phyloP scores from a whole-genome alignment of 148 eudicot species.

The Fagopyrum tataricum region DNA sequence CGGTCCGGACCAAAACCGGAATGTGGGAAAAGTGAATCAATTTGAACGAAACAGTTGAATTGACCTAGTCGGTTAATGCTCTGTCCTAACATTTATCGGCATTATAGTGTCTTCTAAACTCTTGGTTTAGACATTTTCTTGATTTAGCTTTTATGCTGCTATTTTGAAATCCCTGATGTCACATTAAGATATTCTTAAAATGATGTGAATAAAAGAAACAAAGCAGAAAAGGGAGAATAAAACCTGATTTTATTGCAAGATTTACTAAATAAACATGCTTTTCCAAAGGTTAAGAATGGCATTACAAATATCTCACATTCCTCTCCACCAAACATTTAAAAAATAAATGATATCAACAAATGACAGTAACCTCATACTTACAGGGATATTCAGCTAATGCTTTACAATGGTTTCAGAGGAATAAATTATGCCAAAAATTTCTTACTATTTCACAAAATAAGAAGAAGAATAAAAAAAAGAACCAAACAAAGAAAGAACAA shows the following conservation, averaged over 20 bases:
- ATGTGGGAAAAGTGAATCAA: too few species aligned
- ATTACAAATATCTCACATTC: slow-evolving; percentile 7
- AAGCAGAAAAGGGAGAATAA: neutral
- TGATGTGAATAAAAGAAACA: neutral
- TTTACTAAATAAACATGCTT: slow-evolving; percentile 6
- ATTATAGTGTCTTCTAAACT: too few species aligned
- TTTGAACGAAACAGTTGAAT: too few species aligned
- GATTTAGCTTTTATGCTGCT: too few species aligned
- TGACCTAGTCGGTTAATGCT: too few species aligned
- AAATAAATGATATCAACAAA: slow-evolving; percentile 11
- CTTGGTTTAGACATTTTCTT: too few species aligned
- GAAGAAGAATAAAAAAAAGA: neutral
- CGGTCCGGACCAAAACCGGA: too few species aligned
- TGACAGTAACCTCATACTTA: slow-evolving; percentile 11
- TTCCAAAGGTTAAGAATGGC: slow-evolving; percentile 4
- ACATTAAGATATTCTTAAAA: neutral
- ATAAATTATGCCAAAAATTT: slow-evolving; percentile 9
- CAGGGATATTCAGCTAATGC: slow-evolving; percentile 14
- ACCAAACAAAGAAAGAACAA: neutral
- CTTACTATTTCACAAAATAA: slow-evolving; percentile 2
- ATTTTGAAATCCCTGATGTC: too few species aligned
- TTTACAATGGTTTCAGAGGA: slow-evolving; percentile 11
- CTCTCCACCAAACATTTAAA: neutral
- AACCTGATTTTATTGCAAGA: slow-evolving; percentile 3
- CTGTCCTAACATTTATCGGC: too few species aligned